Conservation (phyloP, 2,329 filamentous ascomycete genomes). For the Claviceps maximensis region DNA sequence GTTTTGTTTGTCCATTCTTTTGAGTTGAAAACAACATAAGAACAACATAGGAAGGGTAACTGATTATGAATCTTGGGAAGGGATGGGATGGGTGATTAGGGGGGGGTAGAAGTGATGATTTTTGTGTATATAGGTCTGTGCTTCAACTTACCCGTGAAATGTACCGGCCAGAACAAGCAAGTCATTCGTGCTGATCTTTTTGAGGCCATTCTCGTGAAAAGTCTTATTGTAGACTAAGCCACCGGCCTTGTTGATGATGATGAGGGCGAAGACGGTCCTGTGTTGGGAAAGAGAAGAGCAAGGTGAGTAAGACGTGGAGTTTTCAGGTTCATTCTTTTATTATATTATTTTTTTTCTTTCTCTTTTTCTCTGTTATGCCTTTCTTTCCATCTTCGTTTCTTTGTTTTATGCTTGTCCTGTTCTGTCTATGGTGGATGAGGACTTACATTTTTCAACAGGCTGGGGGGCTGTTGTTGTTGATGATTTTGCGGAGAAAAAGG, state of each 20-base stretch:
- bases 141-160: constrained; percentile 65
- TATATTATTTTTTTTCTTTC: too few relatives aligned
- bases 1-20: background rate
- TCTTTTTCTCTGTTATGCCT: too few relatives aligned
- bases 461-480: background rate
- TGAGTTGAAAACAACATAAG: background rate
- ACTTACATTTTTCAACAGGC: background rate
- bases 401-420: too few relatives aligned
- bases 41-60: background rate
- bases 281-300: background rate
- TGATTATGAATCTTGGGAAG: background rate
- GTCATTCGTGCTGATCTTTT: constrained; percentile 87
- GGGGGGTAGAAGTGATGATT: background rate
- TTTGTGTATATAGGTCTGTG: background rate
- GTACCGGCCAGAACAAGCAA: constrained; percentile 93
- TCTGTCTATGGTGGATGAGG: background rate
- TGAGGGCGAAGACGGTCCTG: constrained; percentile 89
- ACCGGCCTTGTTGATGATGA: constrained; percentile 97
- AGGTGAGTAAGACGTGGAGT: background rate
- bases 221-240: constrained; percentile 93
- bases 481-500: background rate
- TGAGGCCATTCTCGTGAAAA: constrained; percentile 73
- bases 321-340: background rate
- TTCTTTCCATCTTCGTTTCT: background rate
- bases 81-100: background rate